These are phyloP conservation scores for Didymella segeticola DNA, from an alignment of 2,329 filamentous ascomycete species.

Conservation along the genomic window DNA sequence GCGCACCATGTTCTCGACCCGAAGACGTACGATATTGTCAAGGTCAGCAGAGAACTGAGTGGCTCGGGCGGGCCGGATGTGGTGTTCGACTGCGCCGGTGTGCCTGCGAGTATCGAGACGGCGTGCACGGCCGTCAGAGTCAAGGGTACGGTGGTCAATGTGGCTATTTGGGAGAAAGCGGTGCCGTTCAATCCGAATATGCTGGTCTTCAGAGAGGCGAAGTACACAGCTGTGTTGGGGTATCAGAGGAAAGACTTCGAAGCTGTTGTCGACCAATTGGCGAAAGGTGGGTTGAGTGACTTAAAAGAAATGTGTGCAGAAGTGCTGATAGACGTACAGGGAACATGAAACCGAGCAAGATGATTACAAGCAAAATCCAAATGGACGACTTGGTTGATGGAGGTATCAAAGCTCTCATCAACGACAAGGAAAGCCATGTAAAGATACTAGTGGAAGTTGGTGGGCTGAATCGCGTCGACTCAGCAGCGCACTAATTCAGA, in stretches of 20 bases:
- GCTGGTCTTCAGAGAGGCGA: conserved; percentile 61
- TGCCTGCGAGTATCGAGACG: conserved; percentile 54
- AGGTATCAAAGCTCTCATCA: conserved; percentile 63
- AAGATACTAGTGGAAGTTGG: conserved; percentile 65
- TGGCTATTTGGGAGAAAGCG: conserved; percentile 68
- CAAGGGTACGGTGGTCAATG: conserved; percentile 66
- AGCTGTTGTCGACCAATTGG: conserved; percentile 62
- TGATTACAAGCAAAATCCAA: conserved; percentile 67
- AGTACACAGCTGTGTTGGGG: conserved; percentile 58
- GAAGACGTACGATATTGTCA: conserved; percentile 57
- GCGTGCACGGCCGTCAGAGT: conserved; percentile 58
- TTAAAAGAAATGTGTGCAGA: background rate
- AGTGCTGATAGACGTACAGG: conserved; percentile 41
- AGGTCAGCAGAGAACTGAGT: conserved; percentile 56
- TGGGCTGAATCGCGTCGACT: conserved; percentile 23
- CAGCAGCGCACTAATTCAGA: conserved; percentile 14
- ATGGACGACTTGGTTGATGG: conserved; percentile 64
- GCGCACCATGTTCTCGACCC: conserved; percentile 64
- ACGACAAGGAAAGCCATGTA: conserved; percentile 67
- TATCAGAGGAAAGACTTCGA: conserved; percentile 63
- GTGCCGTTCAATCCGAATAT: conserved; percentile 62
- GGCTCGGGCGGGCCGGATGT: conserved; percentile 62
- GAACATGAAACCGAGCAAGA: conserved; percentile 59
- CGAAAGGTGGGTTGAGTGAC: conserved; percentile 33
- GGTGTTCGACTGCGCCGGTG: conserved; percentile 68